Evolutionary conservation across 2,329 filamentous ascomycete species (phyloP).

Genomic region (Fusarium poae): DNA sequence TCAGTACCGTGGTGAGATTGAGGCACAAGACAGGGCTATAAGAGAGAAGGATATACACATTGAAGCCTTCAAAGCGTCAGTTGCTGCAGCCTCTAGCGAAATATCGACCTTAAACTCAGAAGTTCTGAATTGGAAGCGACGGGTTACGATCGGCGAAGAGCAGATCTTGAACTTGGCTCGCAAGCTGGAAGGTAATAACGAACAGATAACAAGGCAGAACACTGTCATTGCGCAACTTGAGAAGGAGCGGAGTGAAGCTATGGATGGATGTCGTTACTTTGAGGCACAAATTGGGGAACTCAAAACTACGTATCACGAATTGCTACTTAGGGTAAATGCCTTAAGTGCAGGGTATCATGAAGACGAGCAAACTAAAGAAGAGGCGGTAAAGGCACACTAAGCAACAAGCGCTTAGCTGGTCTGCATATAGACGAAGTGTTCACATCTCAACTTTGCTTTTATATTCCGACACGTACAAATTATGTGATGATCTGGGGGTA

Average conservation of each 20-base stretch:
- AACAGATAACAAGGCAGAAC: conserved; percentile 7
- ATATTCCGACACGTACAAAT: neutral
- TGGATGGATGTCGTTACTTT: conserved; percentile 7
- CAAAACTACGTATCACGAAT: conserved; percentile 5
- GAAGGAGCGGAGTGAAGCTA: conserved; percentile 10
- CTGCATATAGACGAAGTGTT: neutral
- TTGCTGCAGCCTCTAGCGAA: neutral
- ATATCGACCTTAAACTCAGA: neutral
- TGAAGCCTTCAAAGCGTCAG: neutral
- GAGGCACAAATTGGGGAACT: conserved; percentile 5
- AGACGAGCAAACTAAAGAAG: neutral
- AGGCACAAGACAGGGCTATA: neutral
- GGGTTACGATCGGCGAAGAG: neutral
- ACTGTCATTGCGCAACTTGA: neutral
- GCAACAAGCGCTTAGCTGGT: neutral
- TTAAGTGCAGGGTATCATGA: neutral
- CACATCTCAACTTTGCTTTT: neutral
- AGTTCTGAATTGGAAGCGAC: conserved; percentile 3
- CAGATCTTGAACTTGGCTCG: conserved; percentile 5
- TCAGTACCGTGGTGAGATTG: conserved; percentile 7
- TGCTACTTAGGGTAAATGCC: conserved; percentile 3
- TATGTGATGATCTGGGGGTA: neutral
- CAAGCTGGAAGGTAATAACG: conserved; percentile 3
- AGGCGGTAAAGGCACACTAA: neutral
- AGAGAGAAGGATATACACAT: neutral